These are phyloP conservation scores for Auxenochlorella pyrenoidosa DNA, from an alignment of 139 green algal species.

Conservation along the genomic window DNA sequence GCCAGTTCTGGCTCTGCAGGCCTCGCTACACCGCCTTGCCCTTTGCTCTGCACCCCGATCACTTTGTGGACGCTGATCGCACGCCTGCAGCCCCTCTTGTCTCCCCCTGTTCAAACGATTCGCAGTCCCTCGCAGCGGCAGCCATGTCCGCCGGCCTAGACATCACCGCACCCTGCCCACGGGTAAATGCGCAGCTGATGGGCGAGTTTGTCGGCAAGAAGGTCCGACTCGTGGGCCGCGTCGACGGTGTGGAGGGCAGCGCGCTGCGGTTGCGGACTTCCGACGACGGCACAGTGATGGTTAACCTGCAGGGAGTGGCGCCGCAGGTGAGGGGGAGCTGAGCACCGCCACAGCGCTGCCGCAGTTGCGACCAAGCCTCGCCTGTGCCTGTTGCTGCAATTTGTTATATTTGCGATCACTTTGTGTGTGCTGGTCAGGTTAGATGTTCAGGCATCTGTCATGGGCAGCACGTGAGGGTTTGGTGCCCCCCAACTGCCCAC, in stretches of 20 bases:
- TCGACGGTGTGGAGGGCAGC: constrained; percentile 42
- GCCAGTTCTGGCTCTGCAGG: not conserved
- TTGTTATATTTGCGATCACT: not conserved
- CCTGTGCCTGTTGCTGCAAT: not conserved
- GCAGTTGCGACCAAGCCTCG: not conserved
- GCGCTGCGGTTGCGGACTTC: constrained; percentile 45
- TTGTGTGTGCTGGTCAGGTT: not conserved
- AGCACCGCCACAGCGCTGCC: not conserved
- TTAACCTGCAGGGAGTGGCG: constrained; percentile 33
- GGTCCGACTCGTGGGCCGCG: constrained; percentile 62
- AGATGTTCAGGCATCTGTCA: too few relatives aligned
- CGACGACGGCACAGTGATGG: constrained; percentile 58
- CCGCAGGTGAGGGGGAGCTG: constrained; percentile 34
- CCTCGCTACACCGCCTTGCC: not conserved
- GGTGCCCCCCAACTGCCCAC: too few relatives aligned
- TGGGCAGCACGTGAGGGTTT: too few relatives aligned
- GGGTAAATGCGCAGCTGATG: constrained; percentile 64
- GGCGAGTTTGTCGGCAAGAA: constrained; percentile 53
- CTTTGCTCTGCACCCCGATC: too few relatives aligned
- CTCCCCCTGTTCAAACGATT: not conserved
- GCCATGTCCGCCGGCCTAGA: constrained; percentile 26
- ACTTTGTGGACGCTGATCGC: too few relatives aligned
- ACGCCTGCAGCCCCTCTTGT: too few relatives aligned
- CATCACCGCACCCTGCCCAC: constrained; percentile 38
- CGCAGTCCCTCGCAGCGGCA: not conserved